These are phyloP conservation scores for Lactuca sativa DNA, from an alignment of 129 eudicot species.

Conservation along the genomic window DNA sequence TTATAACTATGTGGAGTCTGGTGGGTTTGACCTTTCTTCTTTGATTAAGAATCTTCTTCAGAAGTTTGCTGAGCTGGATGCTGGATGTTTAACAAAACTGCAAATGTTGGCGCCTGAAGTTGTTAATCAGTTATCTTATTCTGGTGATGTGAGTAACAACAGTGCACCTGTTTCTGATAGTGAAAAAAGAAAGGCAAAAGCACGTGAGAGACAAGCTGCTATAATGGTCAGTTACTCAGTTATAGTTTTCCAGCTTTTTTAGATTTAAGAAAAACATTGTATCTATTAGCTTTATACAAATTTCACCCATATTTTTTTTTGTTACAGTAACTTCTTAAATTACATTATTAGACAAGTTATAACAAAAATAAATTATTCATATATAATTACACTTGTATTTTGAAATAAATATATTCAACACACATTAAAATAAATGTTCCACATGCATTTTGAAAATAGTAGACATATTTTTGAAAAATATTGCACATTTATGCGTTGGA, in stretches of 20 bases:
- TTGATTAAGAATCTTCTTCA: constrained; percentile 63
- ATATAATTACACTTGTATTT: no score
- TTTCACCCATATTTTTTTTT: not conserved
- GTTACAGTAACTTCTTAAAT: not conserved
- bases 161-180: constrained; percentile 48
- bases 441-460: not conserved
- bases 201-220: constrained; percentile 99
- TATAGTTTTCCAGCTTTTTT: not conserved
- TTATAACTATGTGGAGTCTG: constrained; percentile 52
- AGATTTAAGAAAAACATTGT: not conserved
- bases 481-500: not conserved
- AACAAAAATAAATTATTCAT: no score
- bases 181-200: constrained; percentile 85
- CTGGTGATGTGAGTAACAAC: constrained; percentile 29
- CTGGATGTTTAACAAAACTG: constrained; percentile 56
- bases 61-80: constrained; percentile 82
- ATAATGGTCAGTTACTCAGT: constrained; percentile 66
- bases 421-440: not conserved
- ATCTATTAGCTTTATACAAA: not conserved
- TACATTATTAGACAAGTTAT: not conserved
- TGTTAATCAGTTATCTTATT: constrained; percentile 49
- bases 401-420: not conserved
- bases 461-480: no score
- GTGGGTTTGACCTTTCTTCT: constrained; percentile 62
- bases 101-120: constrained; percentile 71